A percentile compares a stretch with the other conserved stretches of the same genome.
phyloP scores from a whole-genome alignment of 2,329 filamentous ascomycete species.

The Botrytis galanthina region DNA sequence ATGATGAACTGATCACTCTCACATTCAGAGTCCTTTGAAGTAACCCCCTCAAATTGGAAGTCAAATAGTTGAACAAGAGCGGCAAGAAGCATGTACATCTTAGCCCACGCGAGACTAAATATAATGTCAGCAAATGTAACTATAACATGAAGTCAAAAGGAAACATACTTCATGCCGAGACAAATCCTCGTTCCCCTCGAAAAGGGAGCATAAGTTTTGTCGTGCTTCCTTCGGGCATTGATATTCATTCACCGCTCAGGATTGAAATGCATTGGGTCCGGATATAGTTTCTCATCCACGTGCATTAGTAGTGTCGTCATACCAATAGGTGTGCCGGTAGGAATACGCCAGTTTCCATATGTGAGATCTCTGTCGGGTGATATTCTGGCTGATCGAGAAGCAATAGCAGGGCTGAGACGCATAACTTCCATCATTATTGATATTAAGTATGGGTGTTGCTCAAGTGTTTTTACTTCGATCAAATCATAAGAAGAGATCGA shows the following conservation, averaged over 20 bases:
- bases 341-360: slow-evolving; percentile 25
- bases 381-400: slow-evolving; percentile 34
- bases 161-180: slow-evolving; percentile 37
- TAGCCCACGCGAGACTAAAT: slow-evolving; percentile 22
- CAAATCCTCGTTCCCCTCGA: slow-evolving; percentile 44
- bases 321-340: slow-evolving; percentile 40
- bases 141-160: not conserved
- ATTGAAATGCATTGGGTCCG: slow-evolving; percentile 41
- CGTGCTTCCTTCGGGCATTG: slow-evolving; percentile 37
- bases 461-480: too few relatives aligned
- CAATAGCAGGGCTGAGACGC: slow-evolving; percentile 21
- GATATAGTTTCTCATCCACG: slow-evolving; percentile 41
- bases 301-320: slow-evolving; percentile 43
- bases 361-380: slow-evolving; percentile 29
- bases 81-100: slow-evolving; percentile 20
- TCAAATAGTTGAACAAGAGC: slow-evolving; percentile 21
- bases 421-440: too few relatives aligned
- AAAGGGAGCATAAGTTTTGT: slow-evolving; percentile 43
- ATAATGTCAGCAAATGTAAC: not conserved
- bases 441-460: too few relatives aligned
- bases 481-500: too few relatives aligned
- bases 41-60: slow-evolving; percentile 17
- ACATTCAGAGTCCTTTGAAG: slow-evolving; percentile 21
- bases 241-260: slow-evolving; percentile 45
- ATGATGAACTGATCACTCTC: slow-evolving; percentile 23